These are phyloP conservation scores for Fraxinus anomala DNA, from an alignment of 257 asterid species.

Conservation along the genomic window DNA sequence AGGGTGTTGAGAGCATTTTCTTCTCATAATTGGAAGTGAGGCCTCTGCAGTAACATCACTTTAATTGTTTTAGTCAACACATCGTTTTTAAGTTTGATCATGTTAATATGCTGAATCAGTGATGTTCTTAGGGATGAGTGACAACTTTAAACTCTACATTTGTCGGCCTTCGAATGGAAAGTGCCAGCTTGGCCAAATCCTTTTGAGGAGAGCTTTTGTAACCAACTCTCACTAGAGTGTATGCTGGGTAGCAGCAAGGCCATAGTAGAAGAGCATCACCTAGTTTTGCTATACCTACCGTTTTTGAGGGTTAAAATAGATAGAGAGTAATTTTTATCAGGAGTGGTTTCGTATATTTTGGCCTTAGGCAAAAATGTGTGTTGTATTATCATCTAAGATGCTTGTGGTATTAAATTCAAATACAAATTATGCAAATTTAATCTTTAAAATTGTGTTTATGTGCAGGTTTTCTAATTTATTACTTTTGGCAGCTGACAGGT, in stretches of 20 bases:
- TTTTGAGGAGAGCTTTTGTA: neutral
- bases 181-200: neutral
- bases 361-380: slow-evolving; percentile 1
- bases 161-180: neutral
- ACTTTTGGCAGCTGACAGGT: slow-evolving; percentile 76
- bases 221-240: neutral
- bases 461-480: slow-evolving; percentile 2
- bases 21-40: neutral
- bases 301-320: neutral
- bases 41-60: neutral
- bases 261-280: neutral
- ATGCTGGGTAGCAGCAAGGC: neutral
- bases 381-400: slow-evolving; percentile 7
- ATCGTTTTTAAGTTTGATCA: neutral
- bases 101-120: neutral
- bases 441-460: neutral
- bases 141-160: neutral
- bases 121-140: neutral
- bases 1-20: neutral
- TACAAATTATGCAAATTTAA: neutral
- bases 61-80: neutral
- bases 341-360: neutral
- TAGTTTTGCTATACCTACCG: neutral
- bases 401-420: slow-evolving; percentile 7
- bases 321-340: neutral